Conservation (phyloP, 768 basidiomycete species). For the Sarcodon sp. region DNA sequence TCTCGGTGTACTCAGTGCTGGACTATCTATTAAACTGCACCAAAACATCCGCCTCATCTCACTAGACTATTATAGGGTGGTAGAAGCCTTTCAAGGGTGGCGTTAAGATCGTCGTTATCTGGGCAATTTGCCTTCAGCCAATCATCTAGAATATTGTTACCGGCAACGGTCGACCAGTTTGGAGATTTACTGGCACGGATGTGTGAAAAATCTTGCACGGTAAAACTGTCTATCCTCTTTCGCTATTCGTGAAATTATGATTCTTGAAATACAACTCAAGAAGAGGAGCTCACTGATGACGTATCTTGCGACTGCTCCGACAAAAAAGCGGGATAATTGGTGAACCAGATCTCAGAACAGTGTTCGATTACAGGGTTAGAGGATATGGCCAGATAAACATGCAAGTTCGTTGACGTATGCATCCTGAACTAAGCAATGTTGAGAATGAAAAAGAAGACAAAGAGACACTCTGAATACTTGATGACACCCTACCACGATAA, state of each 20-base stretch:
- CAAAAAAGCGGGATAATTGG: constrained; percentile 37
- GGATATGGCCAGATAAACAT: constrained; percentile 50
- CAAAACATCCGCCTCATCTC: no score
- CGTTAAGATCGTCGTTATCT: background rate
- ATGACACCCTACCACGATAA: constrained; percentile 64
- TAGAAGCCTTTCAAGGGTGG: no score
- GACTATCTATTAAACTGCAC: no score
- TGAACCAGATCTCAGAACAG: constrained; percentile 50
- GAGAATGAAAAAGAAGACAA: background rate
- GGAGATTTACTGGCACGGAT: constrained; percentile 67
- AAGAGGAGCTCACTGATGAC: constrained; percentile 1
- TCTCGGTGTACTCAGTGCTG: no score
- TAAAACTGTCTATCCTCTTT: background rate
- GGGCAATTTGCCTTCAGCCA: background rate
- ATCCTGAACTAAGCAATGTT: constrained; percentile 60
- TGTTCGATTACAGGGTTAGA: constrained; percentile 79
- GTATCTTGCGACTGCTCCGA: constrained; percentile 3
- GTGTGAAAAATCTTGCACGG: constrained; percentile 78
- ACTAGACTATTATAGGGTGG: no score
- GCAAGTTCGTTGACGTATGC: constrained; percentile 55
- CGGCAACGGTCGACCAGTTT: constrained; percentile 37
- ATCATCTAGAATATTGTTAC: background rate
- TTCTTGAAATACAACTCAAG: constrained; percentile 2
- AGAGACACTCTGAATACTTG: constrained; percentile 37
- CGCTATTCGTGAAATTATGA: background rate